Conservation (phyloP, 1,284 basidiomycete species). For the Trichosporon coremiiforme region DNA sequence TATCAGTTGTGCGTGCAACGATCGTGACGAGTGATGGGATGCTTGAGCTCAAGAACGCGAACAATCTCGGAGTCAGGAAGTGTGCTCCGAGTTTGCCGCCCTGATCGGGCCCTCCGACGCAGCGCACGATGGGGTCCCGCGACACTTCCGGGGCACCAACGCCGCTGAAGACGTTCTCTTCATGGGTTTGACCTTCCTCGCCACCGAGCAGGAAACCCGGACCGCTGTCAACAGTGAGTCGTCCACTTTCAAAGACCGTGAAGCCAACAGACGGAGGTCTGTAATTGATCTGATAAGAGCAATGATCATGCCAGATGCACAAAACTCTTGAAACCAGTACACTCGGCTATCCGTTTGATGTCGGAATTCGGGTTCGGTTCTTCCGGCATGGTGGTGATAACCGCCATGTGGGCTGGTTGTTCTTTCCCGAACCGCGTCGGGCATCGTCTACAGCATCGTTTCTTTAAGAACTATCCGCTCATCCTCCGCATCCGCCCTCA, state of each 20-base stretch:
- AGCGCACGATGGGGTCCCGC: background rate
- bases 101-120: conserved; percentile 9
- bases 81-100: background rate
- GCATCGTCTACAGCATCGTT: background rate
- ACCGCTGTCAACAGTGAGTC: background rate
- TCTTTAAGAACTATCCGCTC: background rate
- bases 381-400: background rate
- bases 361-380: conserved; percentile 9
- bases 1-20: no score
- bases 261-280: background rate
- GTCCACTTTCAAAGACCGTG: no score
- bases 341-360: background rate
- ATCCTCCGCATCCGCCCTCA: background rate
- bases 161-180: background rate
- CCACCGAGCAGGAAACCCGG: background rate
- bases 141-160: background rate
- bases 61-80: background rate
- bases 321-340: background rate
- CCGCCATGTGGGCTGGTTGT: background rate
- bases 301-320: background rate
- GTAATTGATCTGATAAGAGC: background rate
- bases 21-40: background rate
- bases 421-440: conserved; percentile 11
- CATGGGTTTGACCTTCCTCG: background rate
- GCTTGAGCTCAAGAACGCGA: background rate